Percentiles rank a stretch among this genome's conserved stretches.
Conservation (phyloP, 768 basidiomycete genomes). For the Tylopilus intermedius region DNA sequence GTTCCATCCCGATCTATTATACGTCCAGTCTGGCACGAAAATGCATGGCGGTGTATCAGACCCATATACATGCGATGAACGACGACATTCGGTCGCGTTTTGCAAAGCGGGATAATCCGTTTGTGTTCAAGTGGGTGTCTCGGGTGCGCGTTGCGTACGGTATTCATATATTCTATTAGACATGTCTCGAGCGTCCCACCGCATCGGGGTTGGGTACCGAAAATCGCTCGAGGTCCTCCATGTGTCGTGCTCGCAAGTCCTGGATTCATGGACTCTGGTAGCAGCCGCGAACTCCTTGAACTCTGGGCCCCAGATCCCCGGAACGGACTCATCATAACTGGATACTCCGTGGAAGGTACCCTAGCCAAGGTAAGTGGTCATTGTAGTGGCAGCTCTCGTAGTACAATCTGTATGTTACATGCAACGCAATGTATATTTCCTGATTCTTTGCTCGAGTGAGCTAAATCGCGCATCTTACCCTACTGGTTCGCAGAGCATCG, state of each 20-base stretch:
- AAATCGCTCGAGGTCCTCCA: slow-evolving; percentile 64
- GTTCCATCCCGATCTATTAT: slow-evolving; percentile 89
- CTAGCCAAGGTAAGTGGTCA: slow-evolving; percentile 82
- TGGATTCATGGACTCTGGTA: slow-evolving; percentile 86
- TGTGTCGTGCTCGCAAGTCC: slow-evolving; percentile 95
- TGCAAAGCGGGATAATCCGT: slow-evolving; percentile 92
- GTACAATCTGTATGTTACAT: slow-evolving; percentile 10
- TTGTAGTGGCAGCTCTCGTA: not conserved
- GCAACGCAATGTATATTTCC: slow-evolving; percentile 8
- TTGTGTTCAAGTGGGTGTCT: slow-evolving; percentile 85
- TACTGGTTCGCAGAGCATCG: slow-evolving; percentile 61
- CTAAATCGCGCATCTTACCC: slow-evolving; percentile 1
- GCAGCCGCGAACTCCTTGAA: slow-evolving; percentile 88
- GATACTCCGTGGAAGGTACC: slow-evolving; percentile 96
- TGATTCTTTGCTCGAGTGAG: slow-evolving; percentile 4
- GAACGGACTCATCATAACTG: slow-evolving; percentile 91
- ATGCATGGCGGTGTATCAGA: slow-evolving; percentile 84
- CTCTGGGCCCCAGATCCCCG: slow-evolving; percentile 92
- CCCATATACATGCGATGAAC: slow-evolving; percentile 97
- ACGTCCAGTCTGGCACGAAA: slow-evolving; percentile 90
- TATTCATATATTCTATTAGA: slow-evolving; percentile 32
- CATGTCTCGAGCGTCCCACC: slow-evolving; percentile 46
- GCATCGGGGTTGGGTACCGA: slow-evolving; percentile 58
- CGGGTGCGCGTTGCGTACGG: not conserved
- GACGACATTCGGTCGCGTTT: slow-evolving; percentile 83